Percentiles rank a stretch among this genome's conserved stretches.
These are phyloP conservation scores for Backusella luteola DNA, from an alignment of 192 early-diverging fungal species.

Conservation along the genomic window DNA sequence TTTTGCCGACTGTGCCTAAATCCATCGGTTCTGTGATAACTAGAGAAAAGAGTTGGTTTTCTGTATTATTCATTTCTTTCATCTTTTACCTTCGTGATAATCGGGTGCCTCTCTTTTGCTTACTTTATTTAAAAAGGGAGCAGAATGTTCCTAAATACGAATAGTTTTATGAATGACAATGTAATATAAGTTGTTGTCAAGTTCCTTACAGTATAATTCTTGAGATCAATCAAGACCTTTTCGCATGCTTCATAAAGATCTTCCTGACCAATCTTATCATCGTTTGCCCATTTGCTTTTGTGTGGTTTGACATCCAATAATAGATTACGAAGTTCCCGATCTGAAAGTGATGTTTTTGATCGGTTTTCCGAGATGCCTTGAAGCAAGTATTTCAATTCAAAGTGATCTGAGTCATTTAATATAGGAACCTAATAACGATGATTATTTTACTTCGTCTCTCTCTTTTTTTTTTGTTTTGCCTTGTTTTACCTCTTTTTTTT, in stretches of 20 bases:
- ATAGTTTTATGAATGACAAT: not conserved
- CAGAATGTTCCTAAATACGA: conserved; percentile 64
- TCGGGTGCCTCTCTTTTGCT: conserved; percentile 88
- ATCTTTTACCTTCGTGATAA: conserved; percentile 73
- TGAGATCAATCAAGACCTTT: conserved; percentile 77
- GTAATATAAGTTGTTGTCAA: not conserved
- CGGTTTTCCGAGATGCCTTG: conserved; percentile 72
- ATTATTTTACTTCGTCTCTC: not conserved
- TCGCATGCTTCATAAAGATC: conserved; percentile 91
- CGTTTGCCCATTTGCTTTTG: conserved; percentile 87
- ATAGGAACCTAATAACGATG: conserved; percentile 28
- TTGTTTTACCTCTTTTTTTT: conserved; percentile 36
- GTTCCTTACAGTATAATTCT: conserved; percentile 61
- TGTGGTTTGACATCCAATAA: conserved; percentile 77
- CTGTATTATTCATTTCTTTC: not conserved
- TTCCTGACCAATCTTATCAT: conserved; percentile 84
- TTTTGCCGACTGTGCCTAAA: conserved; percentile 85
- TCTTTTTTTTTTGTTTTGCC: not conserved
- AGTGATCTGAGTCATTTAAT: conserved; percentile 27
- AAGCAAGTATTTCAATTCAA: conserved; percentile 62
- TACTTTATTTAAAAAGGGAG: conserved; percentile 86
- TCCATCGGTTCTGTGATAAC: conserved; percentile 98
- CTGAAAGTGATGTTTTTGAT: conserved; percentile 59
- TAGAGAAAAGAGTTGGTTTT: conserved; percentile 14
- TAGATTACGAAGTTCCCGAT: conserved; percentile 70